Percentiles rank a stretch among this genome's conserved stretches.
phyloP scores from a whole-genome alignment of 208 protist genomes.

The Kentomonas sorsogonicus region DNA sequence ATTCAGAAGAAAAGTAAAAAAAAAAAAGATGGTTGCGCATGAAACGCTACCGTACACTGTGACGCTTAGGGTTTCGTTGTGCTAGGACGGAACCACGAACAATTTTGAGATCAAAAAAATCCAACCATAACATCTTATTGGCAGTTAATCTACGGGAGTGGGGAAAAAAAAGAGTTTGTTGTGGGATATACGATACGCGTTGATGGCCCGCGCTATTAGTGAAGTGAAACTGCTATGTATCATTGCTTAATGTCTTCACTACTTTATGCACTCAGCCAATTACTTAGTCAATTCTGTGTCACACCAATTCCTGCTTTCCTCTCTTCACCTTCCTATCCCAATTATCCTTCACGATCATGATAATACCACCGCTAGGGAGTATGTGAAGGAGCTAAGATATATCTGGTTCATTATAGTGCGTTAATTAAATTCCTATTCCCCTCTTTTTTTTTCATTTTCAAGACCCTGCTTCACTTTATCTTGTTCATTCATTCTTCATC shows the following conservation, averaged over 20 bases:
- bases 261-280: too few relatives aligned
- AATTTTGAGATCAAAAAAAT: too few relatives aligned
- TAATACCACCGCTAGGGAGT: too few relatives aligned
- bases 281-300: too few relatives aligned
- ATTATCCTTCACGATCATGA: too few relatives aligned
- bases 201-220: not conserved
- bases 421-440: constrained; percentile 4
- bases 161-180: constrained; percentile 1
- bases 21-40: not conserved
- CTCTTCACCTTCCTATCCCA: too few relatives aligned
- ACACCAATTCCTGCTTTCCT: too few relatives aligned
- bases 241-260: too few relatives aligned
- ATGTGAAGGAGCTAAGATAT: too few relatives aligned
- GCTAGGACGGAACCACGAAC: too few relatives aligned
- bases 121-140: not conserved
- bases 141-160: not conserved
- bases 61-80: too few relatives aligned
- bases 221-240: not conserved
- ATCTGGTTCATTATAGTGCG: not conserved
- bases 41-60: too few relatives aligned
- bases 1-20: constrained; percentile 5
- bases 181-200: not conserved
- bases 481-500: constrained; percentile 10
- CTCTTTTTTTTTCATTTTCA: not conserved
- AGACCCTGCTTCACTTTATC: not conserved